Percentiles rank a stretch among this genome's conserved stretches.
Evolutionary conservation across 2,329 filamentous ascomycete genomes (phyloP).

Genomic region (Paracoccidioides brasiliensis): DNA sequence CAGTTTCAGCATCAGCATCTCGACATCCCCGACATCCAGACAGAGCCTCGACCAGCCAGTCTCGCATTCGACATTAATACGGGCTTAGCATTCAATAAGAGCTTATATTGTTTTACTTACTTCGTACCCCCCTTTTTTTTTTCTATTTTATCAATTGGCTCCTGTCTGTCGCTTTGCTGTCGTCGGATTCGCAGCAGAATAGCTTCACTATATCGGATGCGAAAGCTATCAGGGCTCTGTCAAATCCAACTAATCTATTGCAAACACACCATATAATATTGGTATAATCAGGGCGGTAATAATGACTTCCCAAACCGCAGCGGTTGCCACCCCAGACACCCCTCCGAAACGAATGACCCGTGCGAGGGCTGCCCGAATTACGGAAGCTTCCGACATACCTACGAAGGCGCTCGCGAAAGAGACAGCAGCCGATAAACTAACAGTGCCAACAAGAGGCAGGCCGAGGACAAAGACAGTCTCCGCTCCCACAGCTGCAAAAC

Average conservation of each 20-base stretch:
- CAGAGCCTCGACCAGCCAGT: neutral
- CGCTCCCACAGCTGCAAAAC: neutral
- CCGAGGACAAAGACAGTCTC: conserved; percentile 7
- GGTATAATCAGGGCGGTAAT: neutral
- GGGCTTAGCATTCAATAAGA: neutral
- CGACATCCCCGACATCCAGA: neutral
- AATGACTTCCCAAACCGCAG: conserved; percentile 9
- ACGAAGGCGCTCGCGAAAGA: neutral
- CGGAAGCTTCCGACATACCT: neutral
- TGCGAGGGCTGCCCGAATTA: conserved; percentile 7
- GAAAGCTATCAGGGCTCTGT: neutral
- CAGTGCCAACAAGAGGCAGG: conserved; percentile 7
- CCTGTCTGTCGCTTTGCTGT: neutral
- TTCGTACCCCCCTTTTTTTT: neutral
- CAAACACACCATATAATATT: neutral
- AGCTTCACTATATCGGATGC: neutral
- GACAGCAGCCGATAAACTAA: neutral
- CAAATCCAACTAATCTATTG: neutral
- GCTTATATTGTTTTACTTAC: neutral
- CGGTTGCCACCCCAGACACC: neutral
- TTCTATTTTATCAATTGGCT: neutral
- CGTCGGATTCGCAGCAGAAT: neutral
- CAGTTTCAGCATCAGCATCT: neutral
- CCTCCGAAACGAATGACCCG: conserved; percentile 12
- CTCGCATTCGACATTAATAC: neutral